phyloP scores from a whole-genome alignment of 495 filamentous ascomycete species.

The Penicillium dipodomyicola region DNA sequence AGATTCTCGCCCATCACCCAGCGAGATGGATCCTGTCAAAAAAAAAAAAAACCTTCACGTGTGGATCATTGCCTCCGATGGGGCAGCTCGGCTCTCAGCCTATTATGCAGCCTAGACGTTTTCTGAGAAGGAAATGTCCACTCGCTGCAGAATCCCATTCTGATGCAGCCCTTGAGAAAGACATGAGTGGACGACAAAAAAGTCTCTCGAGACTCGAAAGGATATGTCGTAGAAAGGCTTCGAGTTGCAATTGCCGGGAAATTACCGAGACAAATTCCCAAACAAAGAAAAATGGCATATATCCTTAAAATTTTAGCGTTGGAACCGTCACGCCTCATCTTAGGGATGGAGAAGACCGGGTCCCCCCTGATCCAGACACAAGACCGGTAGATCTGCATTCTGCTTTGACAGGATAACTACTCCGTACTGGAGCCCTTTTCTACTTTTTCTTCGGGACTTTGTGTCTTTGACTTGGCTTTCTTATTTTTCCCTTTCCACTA shows the following conservation, averaged over 20 bases:
- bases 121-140: conserved; percentile 15
- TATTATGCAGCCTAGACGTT: conserved; percentile 22
- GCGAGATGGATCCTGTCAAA: conserved; percentile 13
- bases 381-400: conserved; percentile 26
- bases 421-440: conserved; percentile 9
- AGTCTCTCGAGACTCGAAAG: neutral
- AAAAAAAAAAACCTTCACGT: conserved; percentile 4
- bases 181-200: neutral
- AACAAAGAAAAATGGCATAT: conserved; percentile 14
- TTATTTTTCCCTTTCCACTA: conserved; percentile 9
- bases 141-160: conserved; percentile 15
- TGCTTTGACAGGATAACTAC: conserved; percentile 15
- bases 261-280: conserved; percentile 7
- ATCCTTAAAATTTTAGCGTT: conserved; percentile 32
- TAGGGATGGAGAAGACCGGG: conserved; percentile 26
- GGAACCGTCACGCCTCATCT: conserved; percentile 21
- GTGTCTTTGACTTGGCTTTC: conserved; percentile 11
- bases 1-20: neutral
- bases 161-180: neutral
- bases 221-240: neutral
- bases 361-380: conserved; percentile 29
- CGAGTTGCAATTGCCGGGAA: conserved; percentile 9
- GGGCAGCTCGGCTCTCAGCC: neutral
- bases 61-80: conserved; percentile 7
- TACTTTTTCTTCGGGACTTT: neutral